A percentile compares a stretch with the other conserved stretches of the same genome.
These are phyloP conservation scores for Diaporthe nobilis DNA, from an alignment of 2,329 filamentous ascomycete genomes.

Conservation along the genomic window DNA sequence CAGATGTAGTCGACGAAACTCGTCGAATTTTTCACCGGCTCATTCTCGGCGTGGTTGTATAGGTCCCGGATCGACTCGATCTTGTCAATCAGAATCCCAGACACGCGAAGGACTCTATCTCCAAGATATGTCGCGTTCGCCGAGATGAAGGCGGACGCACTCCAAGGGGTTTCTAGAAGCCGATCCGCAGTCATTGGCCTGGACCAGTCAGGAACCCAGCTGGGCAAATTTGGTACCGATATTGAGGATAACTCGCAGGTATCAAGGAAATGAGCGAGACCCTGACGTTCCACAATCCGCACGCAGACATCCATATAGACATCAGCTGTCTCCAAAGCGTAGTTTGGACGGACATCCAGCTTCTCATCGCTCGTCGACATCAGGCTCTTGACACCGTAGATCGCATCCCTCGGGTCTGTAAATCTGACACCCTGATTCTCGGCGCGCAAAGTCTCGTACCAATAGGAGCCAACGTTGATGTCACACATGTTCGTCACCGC, in stretches of 20 bases:
- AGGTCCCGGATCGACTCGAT: not conserved
- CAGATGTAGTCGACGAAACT: not conserved
- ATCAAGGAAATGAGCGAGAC: not conserved
- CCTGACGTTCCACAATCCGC: not conserved
- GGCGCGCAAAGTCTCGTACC: not conserved
- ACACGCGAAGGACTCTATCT: not conserved
- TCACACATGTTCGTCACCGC: not conserved
- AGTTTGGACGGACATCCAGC: not conserved
- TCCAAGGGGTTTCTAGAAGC: not conserved
- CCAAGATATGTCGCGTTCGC: slow-evolving; percentile 3
- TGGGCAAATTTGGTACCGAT: not conserved
- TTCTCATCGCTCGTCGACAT: not conserved
- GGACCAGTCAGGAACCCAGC: slow-evolving; percentile 11
- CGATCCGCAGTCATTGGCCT: not conserved
- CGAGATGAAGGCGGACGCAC: not conserved
- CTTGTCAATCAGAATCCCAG: not conserved
- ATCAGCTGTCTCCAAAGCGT: not conserved
- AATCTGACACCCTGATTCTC: not conserved
- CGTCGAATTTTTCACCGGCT: not conserved
- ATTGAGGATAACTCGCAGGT: not conserved
- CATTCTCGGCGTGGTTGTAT: not conserved
- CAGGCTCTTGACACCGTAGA: not conserved
- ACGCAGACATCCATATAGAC: slow-evolving; percentile 11
- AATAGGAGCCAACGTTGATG: too few relatives aligned
- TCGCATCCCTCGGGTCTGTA: not conserved